Percentiles rank a stretch among this genome's conserved stretches.
Evolutionary conservation across 2,329 filamentous ascomycete genomes (phyloP).

Genomic region (Curvularia lunata): DNA sequence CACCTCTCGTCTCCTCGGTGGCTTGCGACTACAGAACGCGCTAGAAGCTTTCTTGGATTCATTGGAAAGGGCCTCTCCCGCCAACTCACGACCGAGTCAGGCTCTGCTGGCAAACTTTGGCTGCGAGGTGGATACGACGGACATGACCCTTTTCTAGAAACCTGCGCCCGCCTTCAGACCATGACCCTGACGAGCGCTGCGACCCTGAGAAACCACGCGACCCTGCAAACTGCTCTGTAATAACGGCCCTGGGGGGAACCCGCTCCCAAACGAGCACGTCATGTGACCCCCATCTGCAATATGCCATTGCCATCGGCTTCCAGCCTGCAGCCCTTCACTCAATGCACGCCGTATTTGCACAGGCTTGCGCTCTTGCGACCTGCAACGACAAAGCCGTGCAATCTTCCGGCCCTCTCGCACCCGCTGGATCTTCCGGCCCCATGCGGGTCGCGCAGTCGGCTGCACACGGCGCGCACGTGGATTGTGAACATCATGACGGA

Average conservation of each 20-base stretch:
- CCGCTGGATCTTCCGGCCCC: conserved; percentile 16
- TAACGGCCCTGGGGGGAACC: neutral
- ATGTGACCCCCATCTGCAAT: neutral
- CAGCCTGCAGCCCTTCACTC: neutral
- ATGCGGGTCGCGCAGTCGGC: conserved; percentile 13
- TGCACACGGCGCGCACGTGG: conserved; percentile 17
- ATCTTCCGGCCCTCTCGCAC: neutral
- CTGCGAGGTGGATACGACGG: conserved; percentile 15
- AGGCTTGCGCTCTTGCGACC: no score
- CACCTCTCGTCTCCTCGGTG: conserved; percentile 3
- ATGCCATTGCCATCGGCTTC: no score
- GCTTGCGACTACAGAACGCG: conserved; percentile 22
- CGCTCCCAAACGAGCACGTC: neutral
- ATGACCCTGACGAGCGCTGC: neutral
- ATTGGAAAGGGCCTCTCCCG: conserved; percentile 13
- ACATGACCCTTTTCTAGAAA: conserved; percentile 13
- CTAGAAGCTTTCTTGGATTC: conserved; percentile 30
- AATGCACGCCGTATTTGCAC: no score
- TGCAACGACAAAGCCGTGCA: neutral
- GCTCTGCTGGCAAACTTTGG: conserved; percentile 20
- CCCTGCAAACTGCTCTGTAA: neutral
- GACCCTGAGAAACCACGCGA: neutral
- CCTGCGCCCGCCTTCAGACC: neutral
- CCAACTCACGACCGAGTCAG: conserved; percentile 24
- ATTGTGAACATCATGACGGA: conserved; percentile 15